A percentile compares a stretch with the other conserved stretches of the same genome.
phyloP scores from a whole-genome alignment of 108 stramenopile genomes.

The Stephanodiscus minutulus region DNA sequence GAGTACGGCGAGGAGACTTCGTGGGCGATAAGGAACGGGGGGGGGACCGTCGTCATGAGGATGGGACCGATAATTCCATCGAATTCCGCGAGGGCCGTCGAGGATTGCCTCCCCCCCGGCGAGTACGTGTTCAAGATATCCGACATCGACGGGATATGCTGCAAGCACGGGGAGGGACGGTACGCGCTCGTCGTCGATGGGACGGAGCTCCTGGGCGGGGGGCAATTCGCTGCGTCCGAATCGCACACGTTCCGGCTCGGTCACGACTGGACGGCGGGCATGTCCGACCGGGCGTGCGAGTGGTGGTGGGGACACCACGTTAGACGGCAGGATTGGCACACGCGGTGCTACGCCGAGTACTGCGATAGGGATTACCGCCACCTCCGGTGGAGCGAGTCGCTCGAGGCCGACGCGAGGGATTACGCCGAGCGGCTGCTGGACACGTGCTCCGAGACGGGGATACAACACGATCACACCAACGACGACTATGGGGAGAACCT shows the following conservation, averaged over 20 bases:
- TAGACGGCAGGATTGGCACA: slow-evolving; percentile 21
- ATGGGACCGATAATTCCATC: neutral
- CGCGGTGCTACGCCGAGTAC: slow-evolving; percentile 13
- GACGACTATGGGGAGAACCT: slow-evolving; percentile 37
- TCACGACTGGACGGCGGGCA: neutral
- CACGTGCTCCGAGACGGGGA: slow-evolving; percentile 11
- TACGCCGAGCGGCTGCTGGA: slow-evolving; percentile 12
- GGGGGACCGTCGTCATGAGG: neutral
- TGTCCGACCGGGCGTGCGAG: slow-evolving; percentile 8
- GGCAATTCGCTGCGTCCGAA: neutral
- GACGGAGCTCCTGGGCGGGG: neutral
- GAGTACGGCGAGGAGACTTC: slow-evolving; percentile 14
- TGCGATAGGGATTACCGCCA: slow-evolving; percentile 13
- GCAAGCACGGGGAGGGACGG: slow-evolving; percentile 2
- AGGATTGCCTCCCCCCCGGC: slow-evolving; percentile 1
- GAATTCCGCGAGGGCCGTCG: neutral
- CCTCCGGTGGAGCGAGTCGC: slow-evolving; percentile 16
- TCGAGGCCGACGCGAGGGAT: slow-evolving; percentile 15
- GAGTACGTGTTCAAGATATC: neutral
- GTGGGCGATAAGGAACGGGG: neutral
- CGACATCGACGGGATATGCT: slow-evolving; percentile 15
- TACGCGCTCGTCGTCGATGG: slow-evolving; percentile 9
- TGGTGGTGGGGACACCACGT: slow-evolving; percentile 12
- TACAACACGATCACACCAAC: slow-evolving; percentile 12
- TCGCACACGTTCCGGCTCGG: neutral